These are phyloP conservation scores for Microstegium vimineum DNA, from an alignment of 176 grass and related monocot species.

Conservation along the genomic window DNA sequence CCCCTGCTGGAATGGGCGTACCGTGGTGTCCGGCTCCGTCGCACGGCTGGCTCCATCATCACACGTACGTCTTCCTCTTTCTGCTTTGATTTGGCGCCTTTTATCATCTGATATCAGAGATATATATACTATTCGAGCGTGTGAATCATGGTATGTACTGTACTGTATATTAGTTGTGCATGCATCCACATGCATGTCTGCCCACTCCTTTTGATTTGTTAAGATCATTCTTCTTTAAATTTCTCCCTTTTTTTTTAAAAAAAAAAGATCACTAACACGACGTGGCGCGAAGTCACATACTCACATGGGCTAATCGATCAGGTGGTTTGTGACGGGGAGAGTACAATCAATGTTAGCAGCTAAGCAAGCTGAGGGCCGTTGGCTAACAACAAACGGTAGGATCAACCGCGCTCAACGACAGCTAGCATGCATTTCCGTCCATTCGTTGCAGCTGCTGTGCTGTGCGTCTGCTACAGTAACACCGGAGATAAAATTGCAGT, in stretches of 20 bases:
- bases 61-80: neutral
- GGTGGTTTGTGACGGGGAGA: neutral
- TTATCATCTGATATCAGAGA: neutral
- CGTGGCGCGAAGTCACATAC: neutral
- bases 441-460: no score
- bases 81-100: neutral
- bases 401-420: neutral
- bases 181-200: neutral
- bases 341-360: neutral
- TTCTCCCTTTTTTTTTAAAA: neutral
- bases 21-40: neutral
- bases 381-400: neutral
- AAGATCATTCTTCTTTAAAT: neutral
- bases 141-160: neutral
- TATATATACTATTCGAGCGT: neutral
- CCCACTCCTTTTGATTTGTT: neutral
- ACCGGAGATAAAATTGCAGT: no score
- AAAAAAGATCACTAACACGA: neutral
- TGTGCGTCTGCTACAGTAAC: no score
- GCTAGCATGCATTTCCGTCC: neutral
- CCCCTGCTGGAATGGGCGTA: neutral
- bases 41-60: neutral
- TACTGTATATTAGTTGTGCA: neutral
- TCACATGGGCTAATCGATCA: constrained; percentile 5
- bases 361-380: neutral